Evolutionary conservation across 1,284 basidiomycete genomes (phyloP), one percentile per base, ranked within the genome.

Genomic region (Neotropicomus parvogracilis): DNA sequence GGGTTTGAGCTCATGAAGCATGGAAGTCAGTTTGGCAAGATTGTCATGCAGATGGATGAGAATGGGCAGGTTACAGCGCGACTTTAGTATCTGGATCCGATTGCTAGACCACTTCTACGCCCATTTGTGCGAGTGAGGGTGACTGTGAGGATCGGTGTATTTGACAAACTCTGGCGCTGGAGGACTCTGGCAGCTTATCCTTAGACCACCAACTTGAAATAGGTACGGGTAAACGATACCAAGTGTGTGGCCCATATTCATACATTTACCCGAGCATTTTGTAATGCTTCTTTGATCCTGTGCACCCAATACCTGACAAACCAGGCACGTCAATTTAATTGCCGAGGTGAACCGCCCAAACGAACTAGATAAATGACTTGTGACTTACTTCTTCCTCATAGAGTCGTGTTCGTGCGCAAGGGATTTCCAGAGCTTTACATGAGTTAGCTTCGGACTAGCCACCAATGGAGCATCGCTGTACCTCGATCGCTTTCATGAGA

Each of bases 11-110:
- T 83, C 34, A 70, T 90, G 60, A 72, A 75, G 50, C 65, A 67
- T 3, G 85, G 83, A 4, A 71, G 74, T 9, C 85, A 87, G 56
- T 88, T 90, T 59, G 88, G 89, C 17, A 91, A 91, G 67, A 77
- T 91, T 28, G 82, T 88, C 32, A 68, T 89, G 40, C 64, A 66
- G 20, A 56, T 79, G 52, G 54, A 60, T 8, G 57, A 40, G 33
- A 50, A 28, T 16, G 45, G 49, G 59, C 53, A 63, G 60, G 56
- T 37, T 53, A 33, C 54, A 43, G 60, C 60, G n/a, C 62, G 60
- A 53, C 59, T 63, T 32, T 66, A 55, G 50, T 39, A 36, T 21
- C 33, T n/a, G n/a, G n/a, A n/a, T n/a, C 36, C 34, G 34, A 47
- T 29, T 26, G 27, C 26, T 48, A 31, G 32, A 33, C 26, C 40